Evolutionary conservation across 805 yeast species (phyloP).

Genomic region (Peterozyma toletana): DNA sequence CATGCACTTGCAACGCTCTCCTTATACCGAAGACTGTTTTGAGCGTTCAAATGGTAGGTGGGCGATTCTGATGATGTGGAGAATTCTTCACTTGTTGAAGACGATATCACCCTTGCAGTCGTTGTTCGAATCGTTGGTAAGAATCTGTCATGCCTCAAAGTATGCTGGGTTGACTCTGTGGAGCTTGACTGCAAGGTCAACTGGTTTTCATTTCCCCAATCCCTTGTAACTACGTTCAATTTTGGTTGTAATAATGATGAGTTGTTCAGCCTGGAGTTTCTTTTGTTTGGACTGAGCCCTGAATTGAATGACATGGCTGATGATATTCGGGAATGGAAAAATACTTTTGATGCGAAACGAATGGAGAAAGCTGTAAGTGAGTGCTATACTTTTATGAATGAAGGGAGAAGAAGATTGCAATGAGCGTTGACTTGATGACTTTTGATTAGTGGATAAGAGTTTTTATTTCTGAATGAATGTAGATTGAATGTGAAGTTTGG

Average conservation of each 20-base stretch:
- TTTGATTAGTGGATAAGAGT: no score
- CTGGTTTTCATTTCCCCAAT: conserved; percentile 18
- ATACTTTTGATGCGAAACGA: background rate
- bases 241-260: conserved; percentile 19
- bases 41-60: conserved; percentile 45
- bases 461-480: no score
- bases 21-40: conserved; percentile 53
- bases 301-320: background rate
- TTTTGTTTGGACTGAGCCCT: background rate
- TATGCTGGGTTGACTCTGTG: background rate
- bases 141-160: conserved; percentile 6
- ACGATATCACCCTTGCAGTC: background rate
- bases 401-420: background rate
- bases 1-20: conserved; percentile 91
- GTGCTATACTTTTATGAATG: background rate
- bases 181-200: background rate
- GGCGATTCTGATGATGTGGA: conserved; percentile 30
- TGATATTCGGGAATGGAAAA: background rate
- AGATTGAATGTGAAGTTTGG: no score
- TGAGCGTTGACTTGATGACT: background rate
- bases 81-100: background rate
- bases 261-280: background rate
- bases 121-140: conserved; percentile 6
- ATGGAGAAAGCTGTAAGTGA: background rate
- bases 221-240: conserved; percentile 24